phyloP scores from a whole-genome alignment of 1,284 basidiomycete genomes.

The Leucoagaricus sp. region DNA sequence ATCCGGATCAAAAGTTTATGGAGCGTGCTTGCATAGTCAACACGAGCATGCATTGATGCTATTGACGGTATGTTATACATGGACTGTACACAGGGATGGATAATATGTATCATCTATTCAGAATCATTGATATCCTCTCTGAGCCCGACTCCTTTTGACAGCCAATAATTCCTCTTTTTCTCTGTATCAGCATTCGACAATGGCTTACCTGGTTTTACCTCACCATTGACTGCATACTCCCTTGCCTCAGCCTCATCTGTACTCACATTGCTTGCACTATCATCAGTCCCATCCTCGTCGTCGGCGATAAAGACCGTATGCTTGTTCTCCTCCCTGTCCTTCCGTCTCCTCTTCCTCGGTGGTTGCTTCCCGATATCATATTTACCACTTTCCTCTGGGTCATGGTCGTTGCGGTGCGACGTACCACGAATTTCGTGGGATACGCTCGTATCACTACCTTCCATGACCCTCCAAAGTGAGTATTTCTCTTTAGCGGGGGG shows the following conservation, averaged over 20 bases:
- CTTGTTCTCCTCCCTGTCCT: conserved; percentile 35
- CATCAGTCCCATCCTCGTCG: conserved; percentile 34
- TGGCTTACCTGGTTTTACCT: conserved; percentile 12
- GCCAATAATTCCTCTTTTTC: conserved; percentile 46
- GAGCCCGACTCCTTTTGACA: conserved; percentile 42
- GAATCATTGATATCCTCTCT: conserved; percentile 19
- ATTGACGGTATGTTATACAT: no score
- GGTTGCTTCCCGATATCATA: conserved; percentile 52
- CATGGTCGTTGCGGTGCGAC: conserved; percentile 37
- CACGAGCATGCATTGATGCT: no score
- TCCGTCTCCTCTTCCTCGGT: conserved; percentile 49
- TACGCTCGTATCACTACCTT: conserved; percentile 17
- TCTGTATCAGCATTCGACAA: conserved; percentile 20
- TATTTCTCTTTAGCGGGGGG: conserved; percentile 2
- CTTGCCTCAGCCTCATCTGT: conserved; percentile 30
- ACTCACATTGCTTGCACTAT: neutral
- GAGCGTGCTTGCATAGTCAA: neutral
- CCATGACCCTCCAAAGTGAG: conserved; percentile 18
- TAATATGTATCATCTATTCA: conserved; percentile 1
- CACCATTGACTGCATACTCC: conserved; percentile 31
- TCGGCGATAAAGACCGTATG: conserved; percentile 51
- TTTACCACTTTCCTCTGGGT: conserved; percentile 49
- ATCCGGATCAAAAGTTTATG: no score
- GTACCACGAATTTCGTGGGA: conserved; percentile 8
- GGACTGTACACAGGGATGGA: neutral